A percentile compares a stretch with the other conserved stretches of the same genome.
Conservation (phyloP, 306 rosid genomes). For the Vicia villosa region DNA sequence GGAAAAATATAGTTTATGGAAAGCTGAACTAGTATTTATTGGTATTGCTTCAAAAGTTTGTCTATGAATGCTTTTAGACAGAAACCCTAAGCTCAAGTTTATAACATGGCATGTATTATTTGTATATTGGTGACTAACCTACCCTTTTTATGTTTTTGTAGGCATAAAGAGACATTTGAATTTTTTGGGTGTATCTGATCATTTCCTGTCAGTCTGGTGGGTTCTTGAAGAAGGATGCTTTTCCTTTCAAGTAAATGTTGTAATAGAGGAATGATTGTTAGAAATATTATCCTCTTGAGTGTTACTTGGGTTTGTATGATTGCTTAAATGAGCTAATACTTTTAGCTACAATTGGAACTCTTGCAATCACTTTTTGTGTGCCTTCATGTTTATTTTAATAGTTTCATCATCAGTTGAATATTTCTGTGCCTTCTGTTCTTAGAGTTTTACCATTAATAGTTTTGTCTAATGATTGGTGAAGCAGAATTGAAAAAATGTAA, state of each 20-base stretch:
- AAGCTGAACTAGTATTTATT: conserved; percentile 7
- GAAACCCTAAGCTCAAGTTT: not conserved
- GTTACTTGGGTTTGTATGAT: conserved; percentile 53
- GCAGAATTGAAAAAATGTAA: not conserved
- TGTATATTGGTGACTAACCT: conserved; percentile 26
- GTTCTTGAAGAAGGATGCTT: conserved; percentile 49
- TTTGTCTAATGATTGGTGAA: not conserved
- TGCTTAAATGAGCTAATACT: conserved; percentile 57
- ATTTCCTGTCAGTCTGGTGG: conserved; percentile 38
- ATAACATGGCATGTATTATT: not conserved
- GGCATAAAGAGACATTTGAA: conserved; percentile 53
- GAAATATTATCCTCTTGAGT: conserved; percentile 36
- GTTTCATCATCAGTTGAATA: conserved; percentile 30
- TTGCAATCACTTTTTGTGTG: conserved; percentile 29
- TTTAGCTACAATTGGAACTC: conserved; percentile 52
- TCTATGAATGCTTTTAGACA: conserved; percentile 11
- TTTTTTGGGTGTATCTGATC: conserved; percentile 38
- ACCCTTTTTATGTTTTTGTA: conserved; percentile 27
- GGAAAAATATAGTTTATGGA: not conserved
- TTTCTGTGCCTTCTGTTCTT: conserved; percentile 21
- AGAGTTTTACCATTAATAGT: not conserved
- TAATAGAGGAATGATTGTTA: conserved; percentile 54
- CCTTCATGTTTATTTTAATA: conserved; percentile 32
- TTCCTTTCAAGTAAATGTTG: conserved; percentile 50
- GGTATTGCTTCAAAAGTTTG: not conserved